Evolutionary conservation across 1,284 basidiomycete species (phyloP), one percentile per base, ranked within the genome.

Genomic region (Kalmanozyma brasiliensis): DNA sequence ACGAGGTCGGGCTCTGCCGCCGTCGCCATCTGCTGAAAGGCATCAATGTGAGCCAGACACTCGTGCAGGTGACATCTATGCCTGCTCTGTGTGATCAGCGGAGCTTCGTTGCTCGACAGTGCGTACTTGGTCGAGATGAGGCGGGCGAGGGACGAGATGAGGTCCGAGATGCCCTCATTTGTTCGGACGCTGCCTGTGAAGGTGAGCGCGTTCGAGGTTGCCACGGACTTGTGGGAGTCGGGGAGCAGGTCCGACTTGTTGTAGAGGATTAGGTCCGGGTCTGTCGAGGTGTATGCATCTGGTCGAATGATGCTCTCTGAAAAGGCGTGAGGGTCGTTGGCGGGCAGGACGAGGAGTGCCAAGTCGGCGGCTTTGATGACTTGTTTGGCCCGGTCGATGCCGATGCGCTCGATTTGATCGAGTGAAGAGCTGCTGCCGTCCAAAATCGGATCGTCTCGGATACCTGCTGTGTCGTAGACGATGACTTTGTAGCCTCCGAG

Each of bases 381-480:
- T 43, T 86, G 83, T 49, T 83, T 83, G 0, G 92, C 92, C 23
- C 90, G 85, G 64, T 89, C 85, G 11, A 94, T 87, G 0, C 92
- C 93, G 47, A 94, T 92, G n/a, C 79, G 84, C 81, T 95, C 92
- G 1, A 95, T 89, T 3, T 87, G 74, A 76, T 94, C 91, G 22
- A 40, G 16, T 11, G 26, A 11, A 7, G 26, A 29, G 7, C 26
- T 29, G 26, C 26, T 29, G 7, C 19, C 19, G 7, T 19, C 29
- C 22, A 1, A 10, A 3, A 22, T 11, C 26, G 45, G 26, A 46
- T 84, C 82, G 20, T 38, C 38, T n/a, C 92, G 86, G 14, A 94
- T 83, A 0, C 92, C 93, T 3, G 92, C 93, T 0, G 93, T 94
- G 77, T 95, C 92, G 3, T 88, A 87, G 1, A 93, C 85, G 20